Percentiles rank a stretch among this genome's conserved stretches.
Evolutionary conservation across 2,329 filamentous ascomycete species (phyloP).

Genomic region (Aspergillus aculeatinus): DNA sequence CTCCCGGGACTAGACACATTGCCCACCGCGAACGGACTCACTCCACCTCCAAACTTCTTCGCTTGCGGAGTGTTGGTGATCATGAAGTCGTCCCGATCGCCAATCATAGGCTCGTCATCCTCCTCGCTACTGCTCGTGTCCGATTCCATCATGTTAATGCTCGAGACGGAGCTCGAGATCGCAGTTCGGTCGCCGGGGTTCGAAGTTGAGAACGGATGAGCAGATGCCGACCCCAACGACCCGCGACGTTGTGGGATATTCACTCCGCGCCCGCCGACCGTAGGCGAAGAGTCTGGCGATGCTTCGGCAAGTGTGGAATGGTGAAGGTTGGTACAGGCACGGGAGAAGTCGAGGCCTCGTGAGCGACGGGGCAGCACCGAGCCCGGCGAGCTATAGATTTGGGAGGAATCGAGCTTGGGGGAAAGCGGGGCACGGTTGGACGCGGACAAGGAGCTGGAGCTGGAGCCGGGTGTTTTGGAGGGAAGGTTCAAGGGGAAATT

Average conservation of each 20-base stretch:
- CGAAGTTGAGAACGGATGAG: slow-evolving; percentile 68
- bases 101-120: slow-evolving; percentile 59
- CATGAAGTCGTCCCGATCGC: slow-evolving; percentile 74
- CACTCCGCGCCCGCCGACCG: slow-evolving; percentile 68
- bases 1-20: slow-evolving; percentile 54
- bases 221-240: slow-evolving; percentile 60
- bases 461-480: slow-evolving; percentile 41
- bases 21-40: slow-evolving; percentile 49
- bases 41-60: slow-evolving; percentile 53
- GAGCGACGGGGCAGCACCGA: slow-evolving; percentile 87
- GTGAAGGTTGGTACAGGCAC: slow-evolving; percentile 89
- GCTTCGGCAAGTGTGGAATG: slow-evolving; percentile 92
- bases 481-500: slow-evolving; percentile 72
- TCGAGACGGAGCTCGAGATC: slow-evolving; percentile 78
- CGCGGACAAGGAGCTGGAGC: slow-evolving; percentile 51
- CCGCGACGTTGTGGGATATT: slow-evolving; percentile 58
- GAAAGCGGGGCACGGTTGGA: slow-evolving; percentile 69
- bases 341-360: slow-evolving; percentile 86
- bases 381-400: slow-evolving; percentile 81
- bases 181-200: slow-evolving; percentile 67
- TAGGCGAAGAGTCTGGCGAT: slow-evolving; percentile 87
- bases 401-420: slow-evolving; percentile 79
- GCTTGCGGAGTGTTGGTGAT: slow-evolving; percentile 71
- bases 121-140: slow-evolving; percentile 75
- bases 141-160: slow-evolving; percentile 73